phyloP scores from a whole-genome alignment of 129 eudicot genomes.

The Cynara cardunculus region DNA sequence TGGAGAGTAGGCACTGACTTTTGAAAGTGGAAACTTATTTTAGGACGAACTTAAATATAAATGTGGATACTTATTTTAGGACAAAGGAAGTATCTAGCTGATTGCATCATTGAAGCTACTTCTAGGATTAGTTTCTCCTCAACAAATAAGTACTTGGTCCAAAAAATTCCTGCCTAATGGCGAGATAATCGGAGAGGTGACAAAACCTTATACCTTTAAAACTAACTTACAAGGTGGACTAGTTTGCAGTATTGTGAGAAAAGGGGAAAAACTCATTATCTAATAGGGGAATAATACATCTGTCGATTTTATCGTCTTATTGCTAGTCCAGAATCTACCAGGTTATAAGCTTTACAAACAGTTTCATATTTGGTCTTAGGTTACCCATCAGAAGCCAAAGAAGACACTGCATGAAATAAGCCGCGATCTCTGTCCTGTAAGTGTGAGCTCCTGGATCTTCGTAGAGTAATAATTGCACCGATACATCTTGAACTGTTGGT shows the following conservation, averaged over 20 bases:
- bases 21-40: neutral
- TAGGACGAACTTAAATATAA: neutral
- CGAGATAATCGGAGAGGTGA: no score
- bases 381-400: constrained; percentile 78
- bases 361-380: constrained; percentile 42
- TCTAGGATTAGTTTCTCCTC: no score
- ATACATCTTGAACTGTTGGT: constrained; percentile 15
- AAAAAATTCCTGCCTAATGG: no score
- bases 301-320: neutral
- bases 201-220: no score
- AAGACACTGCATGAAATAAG: constrained; percentile 77
- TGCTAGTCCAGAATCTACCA: constrained; percentile 2
- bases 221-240: no score
- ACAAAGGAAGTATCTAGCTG: no score
- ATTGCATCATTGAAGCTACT: no score
- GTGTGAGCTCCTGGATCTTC: constrained; percentile 27
- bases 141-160: no score
- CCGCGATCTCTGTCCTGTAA: constrained; percentile 90
- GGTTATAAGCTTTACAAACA: neutral
- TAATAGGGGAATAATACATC: neutral
- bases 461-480: neutral
- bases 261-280: no score
- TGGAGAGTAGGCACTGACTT: neutral
- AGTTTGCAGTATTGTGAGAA: no score
- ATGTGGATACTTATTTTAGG: neutral